Evolutionary conservation across 495 filamentous ascomycete species (phyloP).

Genomic region (Letharia lupina): DNA sequence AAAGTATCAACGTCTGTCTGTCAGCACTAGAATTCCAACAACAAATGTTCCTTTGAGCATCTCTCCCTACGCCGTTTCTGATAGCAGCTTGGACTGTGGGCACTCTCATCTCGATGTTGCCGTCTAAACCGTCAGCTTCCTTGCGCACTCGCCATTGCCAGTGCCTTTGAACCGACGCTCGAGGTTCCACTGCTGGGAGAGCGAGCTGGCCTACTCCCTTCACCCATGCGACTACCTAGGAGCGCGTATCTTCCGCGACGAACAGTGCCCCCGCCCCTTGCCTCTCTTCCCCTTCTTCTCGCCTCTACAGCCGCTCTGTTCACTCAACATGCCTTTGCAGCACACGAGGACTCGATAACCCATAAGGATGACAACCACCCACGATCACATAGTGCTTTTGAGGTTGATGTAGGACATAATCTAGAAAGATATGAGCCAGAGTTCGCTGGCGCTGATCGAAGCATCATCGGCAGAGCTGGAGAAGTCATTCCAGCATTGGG

Average conservation of each 20-base stretch:
- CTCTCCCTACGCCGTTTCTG: neutral
- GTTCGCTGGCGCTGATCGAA: slow-evolving; percentile 49
- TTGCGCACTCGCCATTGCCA: neutral
- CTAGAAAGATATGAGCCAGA: slow-evolving; percentile 45
- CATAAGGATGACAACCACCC: slow-evolving; percentile 41
- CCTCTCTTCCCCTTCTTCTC: slow-evolving; percentile 45
- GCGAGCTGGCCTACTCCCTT: slow-evolving; percentile 15
- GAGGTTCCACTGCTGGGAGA: slow-evolving; percentile 1
- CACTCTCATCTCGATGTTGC: neutral
- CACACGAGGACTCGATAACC: slow-evolving; percentile 39
- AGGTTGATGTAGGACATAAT: slow-evolving; percentile 13
- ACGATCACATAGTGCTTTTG: slow-evolving; percentile 29
- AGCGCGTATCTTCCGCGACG: slow-evolving; percentile 60
- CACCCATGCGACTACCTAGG: slow-evolving; percentile 48
- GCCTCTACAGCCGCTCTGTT: slow-evolving; percentile 47
- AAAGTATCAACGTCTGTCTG: neutral
- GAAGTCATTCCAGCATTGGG: slow-evolving; percentile 40
- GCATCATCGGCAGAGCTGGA: slow-evolving; percentile 53
- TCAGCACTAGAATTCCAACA: neutral
- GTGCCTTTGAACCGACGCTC: neutral
- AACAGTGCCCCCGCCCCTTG: slow-evolving; percentile 54
- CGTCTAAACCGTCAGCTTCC: neutral
- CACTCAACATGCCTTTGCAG: slow-evolving; percentile 51
- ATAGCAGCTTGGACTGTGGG: neutral
- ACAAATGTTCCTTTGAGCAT: neutral